These are phyloP conservation scores for Hanseniaspora mollemarum DNA, from an alignment of 805 yeast genomes.

Conservation along the genomic window DNA sequence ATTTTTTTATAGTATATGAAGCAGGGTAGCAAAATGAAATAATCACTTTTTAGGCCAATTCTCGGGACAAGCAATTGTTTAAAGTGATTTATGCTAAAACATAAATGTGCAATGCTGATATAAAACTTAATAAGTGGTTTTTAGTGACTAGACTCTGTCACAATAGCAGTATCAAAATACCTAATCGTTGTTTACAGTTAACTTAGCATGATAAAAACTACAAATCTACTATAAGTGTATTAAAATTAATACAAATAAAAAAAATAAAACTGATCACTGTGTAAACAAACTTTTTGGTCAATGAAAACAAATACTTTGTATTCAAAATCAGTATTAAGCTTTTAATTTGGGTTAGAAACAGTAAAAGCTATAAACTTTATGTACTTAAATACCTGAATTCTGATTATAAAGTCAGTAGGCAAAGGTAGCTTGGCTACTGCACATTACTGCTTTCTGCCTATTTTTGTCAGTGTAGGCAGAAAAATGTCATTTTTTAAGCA, in stretches of 20 bases:
- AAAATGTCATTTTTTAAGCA: neutral
- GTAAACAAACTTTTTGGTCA: neutral
- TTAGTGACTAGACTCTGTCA: no score
- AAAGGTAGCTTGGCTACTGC: neutral
- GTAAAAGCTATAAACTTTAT: no score
- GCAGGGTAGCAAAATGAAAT: no score
- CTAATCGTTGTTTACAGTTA: neutral
- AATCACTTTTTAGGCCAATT: neutral
- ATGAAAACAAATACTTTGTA: neutral
- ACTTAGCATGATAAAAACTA: neutral
- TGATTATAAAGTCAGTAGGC: no score
- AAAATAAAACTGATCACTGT: neutral
- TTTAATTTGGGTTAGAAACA: no score
- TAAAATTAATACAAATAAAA: no score
- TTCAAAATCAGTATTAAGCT: neutral
- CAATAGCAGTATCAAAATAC: no score
- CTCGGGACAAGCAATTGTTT: neutral
- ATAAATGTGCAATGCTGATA: neutral
- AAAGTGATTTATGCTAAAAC: neutral
- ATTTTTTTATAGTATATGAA: slow-evolving; percentile 6
- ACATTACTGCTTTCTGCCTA: neutral
- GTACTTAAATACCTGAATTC: no score
- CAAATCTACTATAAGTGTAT: neutral
- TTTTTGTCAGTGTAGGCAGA: no score
- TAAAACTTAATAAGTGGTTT: no score